Conservation (phyloP, 2,329 filamentous ascomycete genomes). For the Fusarium circinatum region DNA sequence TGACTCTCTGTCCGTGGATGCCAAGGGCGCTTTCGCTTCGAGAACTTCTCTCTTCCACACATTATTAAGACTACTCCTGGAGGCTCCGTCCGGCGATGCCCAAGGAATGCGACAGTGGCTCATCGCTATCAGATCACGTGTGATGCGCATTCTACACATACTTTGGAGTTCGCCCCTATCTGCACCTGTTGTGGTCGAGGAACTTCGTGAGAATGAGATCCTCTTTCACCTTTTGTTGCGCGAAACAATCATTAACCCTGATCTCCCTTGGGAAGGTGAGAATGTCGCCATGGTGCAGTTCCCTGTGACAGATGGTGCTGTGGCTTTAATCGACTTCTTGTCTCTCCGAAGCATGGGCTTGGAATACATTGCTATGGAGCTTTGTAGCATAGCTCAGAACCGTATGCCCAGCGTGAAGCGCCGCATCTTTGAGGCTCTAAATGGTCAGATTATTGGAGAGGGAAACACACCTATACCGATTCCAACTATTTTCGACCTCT, state of each 20-base stretch:
- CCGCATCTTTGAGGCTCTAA: constrained; percentile 76
- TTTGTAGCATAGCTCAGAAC: constrained; percentile 79
- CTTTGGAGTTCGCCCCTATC: constrained; percentile 89
- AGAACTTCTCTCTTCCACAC: constrained; percentile 85
- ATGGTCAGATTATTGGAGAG: constrained; percentile 76
- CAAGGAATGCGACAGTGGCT: constrained; percentile 74
- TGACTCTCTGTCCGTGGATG: constrained; percentile 73
- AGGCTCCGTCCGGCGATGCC: constrained; percentile 72
- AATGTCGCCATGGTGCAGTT: constrained; percentile 72
- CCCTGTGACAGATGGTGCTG: constrained; percentile 72
- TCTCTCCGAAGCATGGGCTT: constrained; percentile 79
- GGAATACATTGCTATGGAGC: constrained; percentile 86
- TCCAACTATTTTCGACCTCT: constrained; percentile 87
- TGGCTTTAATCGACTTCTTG: constrained; percentile 81
- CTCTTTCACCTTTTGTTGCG: constrained; percentile 80
- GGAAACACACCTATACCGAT: constrained; percentile 74
- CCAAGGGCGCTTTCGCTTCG: constrained; percentile 75
- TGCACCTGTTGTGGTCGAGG: constrained; percentile 75
- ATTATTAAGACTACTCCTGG: constrained; percentile 76
- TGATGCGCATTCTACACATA: constrained; percentile 78
- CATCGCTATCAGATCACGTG: constrained; percentile 73
- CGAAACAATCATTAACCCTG: constrained; percentile 75
- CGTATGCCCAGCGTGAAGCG: constrained; percentile 76
- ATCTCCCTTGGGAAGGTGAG: constrained; percentile 78
- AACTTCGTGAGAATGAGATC: constrained; percentile 83